These are phyloP conservation scores for Hyaloscypha bicolor DNA, from an alignment of 495 filamentous ascomycete genomes.

Conservation along the genomic window DNA sequence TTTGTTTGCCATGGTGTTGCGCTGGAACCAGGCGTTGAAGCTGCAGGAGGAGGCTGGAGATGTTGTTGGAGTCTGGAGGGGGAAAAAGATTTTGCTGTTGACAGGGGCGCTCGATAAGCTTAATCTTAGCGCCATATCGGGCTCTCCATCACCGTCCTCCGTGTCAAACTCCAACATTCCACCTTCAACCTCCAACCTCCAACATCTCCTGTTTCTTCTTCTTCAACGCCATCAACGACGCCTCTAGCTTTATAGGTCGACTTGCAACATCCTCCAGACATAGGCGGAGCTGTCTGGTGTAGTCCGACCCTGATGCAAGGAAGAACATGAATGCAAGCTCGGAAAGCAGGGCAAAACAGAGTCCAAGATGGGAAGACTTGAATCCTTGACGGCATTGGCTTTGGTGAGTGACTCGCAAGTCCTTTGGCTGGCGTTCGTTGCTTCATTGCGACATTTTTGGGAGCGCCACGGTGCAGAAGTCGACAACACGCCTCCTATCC, in stretches of 20 bases:
- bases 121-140: conserved; percentile 22
- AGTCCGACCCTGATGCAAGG: neutral
- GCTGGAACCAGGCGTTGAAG: neutral
- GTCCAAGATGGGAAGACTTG: conserved; percentile 47
- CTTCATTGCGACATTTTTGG: too few species aligned
- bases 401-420: conserved; percentile 41
- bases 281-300: too few species aligned
- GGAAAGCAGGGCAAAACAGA: neutral
- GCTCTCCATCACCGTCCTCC: too few species aligned
- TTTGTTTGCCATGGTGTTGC: conserved; percentile 51
- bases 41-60: neutral
- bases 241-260: neutral
- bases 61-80: neutral
- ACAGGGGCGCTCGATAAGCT: conserved; percentile 19
- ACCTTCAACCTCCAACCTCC: too few species aligned
- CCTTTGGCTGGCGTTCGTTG: neutral
- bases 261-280: too few species aligned
- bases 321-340: conserved; percentile 5
- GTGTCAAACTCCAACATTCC: too few species aligned
- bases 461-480: too few species aligned
- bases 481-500: too few species aligned
- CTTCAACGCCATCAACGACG: neutral
- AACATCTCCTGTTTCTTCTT: neutral
- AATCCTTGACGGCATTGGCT: conserved; percentile 52
- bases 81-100: conserved; percentile 17